Evolutionary conservation across 306 rosid species (phyloP).

Genomic region (Cajanus cajan): DNA sequence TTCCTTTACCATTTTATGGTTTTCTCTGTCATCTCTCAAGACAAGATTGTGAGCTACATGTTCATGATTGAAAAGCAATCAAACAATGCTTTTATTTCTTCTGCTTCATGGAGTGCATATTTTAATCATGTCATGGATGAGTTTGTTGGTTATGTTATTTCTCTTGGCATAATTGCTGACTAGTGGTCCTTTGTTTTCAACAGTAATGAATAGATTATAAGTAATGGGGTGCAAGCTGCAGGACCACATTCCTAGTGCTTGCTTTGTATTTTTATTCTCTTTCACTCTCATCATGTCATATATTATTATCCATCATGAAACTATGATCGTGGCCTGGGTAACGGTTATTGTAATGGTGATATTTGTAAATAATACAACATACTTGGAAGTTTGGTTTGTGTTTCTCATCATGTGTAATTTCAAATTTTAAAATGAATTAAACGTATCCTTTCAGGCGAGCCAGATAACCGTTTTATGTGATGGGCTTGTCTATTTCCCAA

Average conservation of each 20-base stretch:
- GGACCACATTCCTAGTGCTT: constrained; percentile 26
- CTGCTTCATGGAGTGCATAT: neutral
- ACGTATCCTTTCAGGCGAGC: neutral
- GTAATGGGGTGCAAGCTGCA: constrained; percentile 21
- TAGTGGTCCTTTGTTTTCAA: constrained; percentile 25
- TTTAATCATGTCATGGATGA: neutral
- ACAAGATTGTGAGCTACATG: neutral
- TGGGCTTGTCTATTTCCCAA: neutral
- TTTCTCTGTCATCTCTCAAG: neutral
- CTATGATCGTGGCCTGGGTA: neutral
- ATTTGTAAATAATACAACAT: neutral
- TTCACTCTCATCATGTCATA: constrained; percentile 11
- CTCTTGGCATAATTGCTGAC: constrained; percentile 14
- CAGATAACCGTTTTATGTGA: neutral
- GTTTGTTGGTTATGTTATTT: constrained; percentile 12
- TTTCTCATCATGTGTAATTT: neutral
- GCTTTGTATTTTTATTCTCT: neutral
- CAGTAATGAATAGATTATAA: neutral
- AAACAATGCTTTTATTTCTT: neutral
- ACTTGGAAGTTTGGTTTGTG: neutral
- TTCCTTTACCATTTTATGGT: neutral
- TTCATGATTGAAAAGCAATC: neutral
- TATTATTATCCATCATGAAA: neutral
- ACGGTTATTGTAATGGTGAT: neutral
- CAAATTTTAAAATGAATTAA: neutral